Conservation (phyloP, 2,329 filamentous ascomycete species). For the Tolypocladium endophyticum region DNA sequence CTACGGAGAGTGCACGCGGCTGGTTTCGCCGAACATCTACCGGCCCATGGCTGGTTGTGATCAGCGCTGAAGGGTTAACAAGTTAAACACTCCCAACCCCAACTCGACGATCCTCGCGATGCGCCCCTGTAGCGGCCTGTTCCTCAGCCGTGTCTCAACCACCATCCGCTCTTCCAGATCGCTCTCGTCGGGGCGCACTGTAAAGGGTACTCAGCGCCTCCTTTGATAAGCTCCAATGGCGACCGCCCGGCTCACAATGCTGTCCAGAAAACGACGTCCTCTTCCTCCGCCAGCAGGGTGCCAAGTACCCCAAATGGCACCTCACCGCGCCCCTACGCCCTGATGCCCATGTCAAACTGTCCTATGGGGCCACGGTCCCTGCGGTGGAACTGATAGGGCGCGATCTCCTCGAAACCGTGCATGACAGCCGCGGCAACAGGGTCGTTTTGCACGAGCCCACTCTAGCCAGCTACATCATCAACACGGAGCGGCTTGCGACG, state of each 20-base stretch:
- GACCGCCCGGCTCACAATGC: neutral
- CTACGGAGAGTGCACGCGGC: no score
- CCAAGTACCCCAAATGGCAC: constrained; percentile 24
- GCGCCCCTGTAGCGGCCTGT: neutral
- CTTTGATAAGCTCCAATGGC: neutral
- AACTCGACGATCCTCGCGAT: neutral
- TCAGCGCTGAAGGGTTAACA: neutral
- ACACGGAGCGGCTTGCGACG: constrained; percentile 61
- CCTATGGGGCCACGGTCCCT: constrained; percentile 34
- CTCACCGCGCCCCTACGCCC: constrained; percentile 24
- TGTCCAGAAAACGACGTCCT: constrained; percentile 27
- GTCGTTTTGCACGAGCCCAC: constrained; percentile 55
- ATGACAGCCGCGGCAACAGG: constrained; percentile 35
- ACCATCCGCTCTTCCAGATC: neutral
- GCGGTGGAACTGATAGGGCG: constrained; percentile 55
- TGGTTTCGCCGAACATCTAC: neutral
- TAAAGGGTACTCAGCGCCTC: constrained; percentile 11
- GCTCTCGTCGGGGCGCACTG: constrained; percentile 16
- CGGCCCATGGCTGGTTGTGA: neutral
- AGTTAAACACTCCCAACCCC: no score
- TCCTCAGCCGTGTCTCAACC: neutral
- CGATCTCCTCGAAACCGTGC: constrained; percentile 45
- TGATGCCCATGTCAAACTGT: constrained; percentile 20
- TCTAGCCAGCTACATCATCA: constrained; percentile 61
- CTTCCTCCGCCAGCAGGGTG: constrained; percentile 27